These are phyloP conservation scores for Ceratocystis variospora DNA, from an alignment of 2,329 filamentous ascomycete genomes.

Conservation along the genomic window DNA sequence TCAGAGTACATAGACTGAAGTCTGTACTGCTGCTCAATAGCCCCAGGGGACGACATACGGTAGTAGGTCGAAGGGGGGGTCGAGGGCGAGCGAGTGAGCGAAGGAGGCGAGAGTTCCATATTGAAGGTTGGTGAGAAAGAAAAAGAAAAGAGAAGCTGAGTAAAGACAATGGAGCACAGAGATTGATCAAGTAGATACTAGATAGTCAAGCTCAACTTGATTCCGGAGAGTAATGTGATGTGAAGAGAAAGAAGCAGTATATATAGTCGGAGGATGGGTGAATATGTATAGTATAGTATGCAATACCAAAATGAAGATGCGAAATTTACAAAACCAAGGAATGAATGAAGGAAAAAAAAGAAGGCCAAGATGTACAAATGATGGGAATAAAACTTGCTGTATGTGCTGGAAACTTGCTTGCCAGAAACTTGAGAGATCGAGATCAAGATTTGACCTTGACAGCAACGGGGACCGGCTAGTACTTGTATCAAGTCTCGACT, in stretches of 20 bases:
- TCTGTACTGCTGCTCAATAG: conserved; percentile 31
- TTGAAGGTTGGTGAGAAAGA: neutral
- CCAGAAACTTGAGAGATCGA: conserved; percentile 6
- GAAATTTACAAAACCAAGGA: neutral
- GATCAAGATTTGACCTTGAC: neutral
- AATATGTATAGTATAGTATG: neutral
- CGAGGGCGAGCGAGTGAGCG: conserved; percentile 21
- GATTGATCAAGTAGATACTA: conserved; percentile 13
- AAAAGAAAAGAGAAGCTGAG: neutral
- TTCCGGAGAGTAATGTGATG: neutral
- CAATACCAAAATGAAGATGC: conserved; percentile 10
- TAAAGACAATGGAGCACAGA: conserved; percentile 13
- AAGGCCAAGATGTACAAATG: conserved; percentile 9
- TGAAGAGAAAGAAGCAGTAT: neutral
- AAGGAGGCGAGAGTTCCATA: conserved; percentile 22
- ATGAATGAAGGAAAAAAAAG: conserved; percentile 7
- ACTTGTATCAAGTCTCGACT: conserved; percentile 3
- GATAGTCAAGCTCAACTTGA: conserved; percentile 6
- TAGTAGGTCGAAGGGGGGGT: conserved; percentile 28
- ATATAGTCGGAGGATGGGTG: neutral
- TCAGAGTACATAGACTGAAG: conserved; percentile 26
- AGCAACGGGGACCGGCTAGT: neutral
- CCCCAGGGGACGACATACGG: conserved; percentile 34
- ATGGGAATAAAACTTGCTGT: neutral
- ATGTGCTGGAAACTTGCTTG: conserved; percentile 5